Evolutionary conservation across 495 filamentous ascomycete genomes (phyloP).

Genomic region (Hyaloscypha hepaticicola): DNA sequence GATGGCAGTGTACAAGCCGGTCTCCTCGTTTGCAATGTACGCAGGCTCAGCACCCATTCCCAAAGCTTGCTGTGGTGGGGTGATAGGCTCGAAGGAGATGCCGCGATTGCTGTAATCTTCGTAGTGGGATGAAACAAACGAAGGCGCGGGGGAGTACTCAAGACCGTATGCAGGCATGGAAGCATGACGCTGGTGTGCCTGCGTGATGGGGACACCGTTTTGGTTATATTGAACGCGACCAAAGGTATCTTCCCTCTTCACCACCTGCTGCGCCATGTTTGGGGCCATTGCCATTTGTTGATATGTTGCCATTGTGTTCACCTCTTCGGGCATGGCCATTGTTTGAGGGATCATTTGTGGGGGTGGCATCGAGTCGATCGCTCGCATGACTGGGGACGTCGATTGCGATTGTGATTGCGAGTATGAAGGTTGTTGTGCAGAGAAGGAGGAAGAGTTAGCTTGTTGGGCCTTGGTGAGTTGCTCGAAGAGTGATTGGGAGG

Average conservation of each 20-base stretch:
- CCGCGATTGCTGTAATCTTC: slow-evolving; percentile 97
- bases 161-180: slow-evolving; percentile 93
- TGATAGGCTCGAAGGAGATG: slow-evolving; percentile 93
- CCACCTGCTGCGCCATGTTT: slow-evolving; percentile 62
- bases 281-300: slow-evolving; percentile 61
- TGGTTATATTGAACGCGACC: slow-evolving; percentile 80
- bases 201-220: slow-evolving; percentile 79
- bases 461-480: slow-evolving; percentile 99
- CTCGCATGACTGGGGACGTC: slow-evolving; percentile 81
- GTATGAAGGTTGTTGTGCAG: slow-evolving; percentile 76
- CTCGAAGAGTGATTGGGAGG: slow-evolving; percentile 97
- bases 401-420: slow-evolving; percentile 65
- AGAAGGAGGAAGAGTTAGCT: slow-evolving; percentile 95
- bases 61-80: slow-evolving; percentile 85
- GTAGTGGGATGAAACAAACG: slow-evolving; percentile 93
- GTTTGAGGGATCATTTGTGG: slow-evolving; percentile 69
- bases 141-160: slow-evolving; percentile 97
- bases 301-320: slow-evolving; percentile 71
- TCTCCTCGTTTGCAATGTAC: slow-evolving; percentile 97
- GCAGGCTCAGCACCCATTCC: slow-evolving; percentile 81
- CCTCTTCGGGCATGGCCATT: slow-evolving; percentile 82
- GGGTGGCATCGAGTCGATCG: slow-evolving; percentile 84
- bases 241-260: slow-evolving; percentile 83
- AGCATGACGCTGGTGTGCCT: slow-evolving; percentile 84
- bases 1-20: slow-evolving; percentile 90